Evolutionary conservation across 495 filamentous ascomycete species (phyloP).

Genomic region (Penicillium verhagenii): DNA sequence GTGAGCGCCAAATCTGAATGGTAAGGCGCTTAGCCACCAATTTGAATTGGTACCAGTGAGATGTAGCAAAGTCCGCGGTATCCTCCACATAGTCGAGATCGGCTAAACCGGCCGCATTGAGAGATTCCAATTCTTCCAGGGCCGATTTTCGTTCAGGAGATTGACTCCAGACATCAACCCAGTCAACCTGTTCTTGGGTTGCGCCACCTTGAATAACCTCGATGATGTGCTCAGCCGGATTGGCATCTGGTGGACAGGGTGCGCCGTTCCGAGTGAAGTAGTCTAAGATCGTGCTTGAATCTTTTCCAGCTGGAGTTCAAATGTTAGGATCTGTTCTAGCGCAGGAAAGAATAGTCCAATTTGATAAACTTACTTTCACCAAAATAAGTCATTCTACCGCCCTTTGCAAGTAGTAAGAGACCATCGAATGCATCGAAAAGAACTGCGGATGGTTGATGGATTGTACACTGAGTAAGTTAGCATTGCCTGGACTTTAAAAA

Average conservation of each 20-base stretch:
- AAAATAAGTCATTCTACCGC: conserved; percentile 56
- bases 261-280: conserved; percentile 56
- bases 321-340: neutral
- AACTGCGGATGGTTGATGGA: conserved; percentile 85
- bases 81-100: conserved; percentile 41
- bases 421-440: conserved; percentile 52
- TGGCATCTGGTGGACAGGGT: conserved; percentile 46
- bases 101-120: conserved; percentile 49
- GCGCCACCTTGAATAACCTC: conserved; percentile 44
- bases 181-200: conserved; percentile 38
- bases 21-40: conserved; percentile 62
- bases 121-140: conserved; percentile 58
- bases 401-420: conserved; percentile 49
- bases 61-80: conserved; percentile 47
- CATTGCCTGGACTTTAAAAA: neutral
- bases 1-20: conserved; percentile 79
- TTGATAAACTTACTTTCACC: conserved; percentile 48
- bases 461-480: conserved; percentile 60
- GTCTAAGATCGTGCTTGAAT: conserved; percentile 55
- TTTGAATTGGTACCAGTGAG: conserved; percentile 47
- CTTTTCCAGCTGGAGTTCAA: conserved; percentile 56
- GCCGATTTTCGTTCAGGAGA: conserved; percentile 61
- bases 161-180: conserved; percentile 49
- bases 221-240: conserved; percentile 60
- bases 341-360: neutral